These are phyloP conservation scores for Colletotrichum sp. DNA, from an alignment of 2,329 filamentous ascomycete genomes.

Conservation along the genomic window DNA sequence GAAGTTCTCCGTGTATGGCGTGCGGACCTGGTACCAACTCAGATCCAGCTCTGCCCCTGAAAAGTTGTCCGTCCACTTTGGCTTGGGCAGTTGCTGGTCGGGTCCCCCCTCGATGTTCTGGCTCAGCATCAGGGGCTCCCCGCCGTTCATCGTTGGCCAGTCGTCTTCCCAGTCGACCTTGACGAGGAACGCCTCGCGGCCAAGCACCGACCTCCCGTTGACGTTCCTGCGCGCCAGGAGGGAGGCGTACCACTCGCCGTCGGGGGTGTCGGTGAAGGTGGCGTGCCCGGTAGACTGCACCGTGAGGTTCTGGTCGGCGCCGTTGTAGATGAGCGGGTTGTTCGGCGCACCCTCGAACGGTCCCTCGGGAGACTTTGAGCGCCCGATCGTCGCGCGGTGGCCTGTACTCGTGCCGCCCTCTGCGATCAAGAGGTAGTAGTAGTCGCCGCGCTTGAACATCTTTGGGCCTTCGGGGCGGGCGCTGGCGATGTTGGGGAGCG, in stretches of 20 bases:
- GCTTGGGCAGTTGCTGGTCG: background rate
- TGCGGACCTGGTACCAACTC: conserved; percentile 13
- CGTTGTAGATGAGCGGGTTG: conserved; percentile 38
- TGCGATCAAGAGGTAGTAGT: conserved; percentile 15
- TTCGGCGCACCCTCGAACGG: conserved; percentile 44
- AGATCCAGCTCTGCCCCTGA: background rate
- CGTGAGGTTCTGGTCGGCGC: conserved; percentile 20
- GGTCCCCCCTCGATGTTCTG: conserved; percentile 1
- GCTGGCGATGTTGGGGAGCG: conserved; percentile 19
- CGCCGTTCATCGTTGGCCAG: conserved; percentile 28
- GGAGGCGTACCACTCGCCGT: conserved; percentile 27
- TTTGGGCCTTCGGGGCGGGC: conserved; percentile 23
- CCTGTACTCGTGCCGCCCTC: conserved; percentile 39
- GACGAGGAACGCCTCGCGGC: conserved; percentile 27
- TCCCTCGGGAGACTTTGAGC: conserved; percentile 35
- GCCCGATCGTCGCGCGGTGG: conserved; percentile 47
- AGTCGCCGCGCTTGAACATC: conserved; percentile 10
- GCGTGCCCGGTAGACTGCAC: conserved; percentile 26
- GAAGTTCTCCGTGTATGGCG: conserved; percentile 14
- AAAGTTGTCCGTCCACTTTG: conserved; percentile 1
- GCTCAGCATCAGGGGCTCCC: conserved; percentile 15
- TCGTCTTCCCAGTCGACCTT: conserved; percentile 26
- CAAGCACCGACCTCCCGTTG: conserved; percentile 20
- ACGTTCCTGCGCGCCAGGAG: conserved; percentile 25
- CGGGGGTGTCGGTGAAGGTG: conserved; percentile 24